Evolutionary conservation across 108 stramenopile genomes (phyloP), one percentile per base, ranked within the genome.

Genomic region (Nitzschia sp.): DNA sequence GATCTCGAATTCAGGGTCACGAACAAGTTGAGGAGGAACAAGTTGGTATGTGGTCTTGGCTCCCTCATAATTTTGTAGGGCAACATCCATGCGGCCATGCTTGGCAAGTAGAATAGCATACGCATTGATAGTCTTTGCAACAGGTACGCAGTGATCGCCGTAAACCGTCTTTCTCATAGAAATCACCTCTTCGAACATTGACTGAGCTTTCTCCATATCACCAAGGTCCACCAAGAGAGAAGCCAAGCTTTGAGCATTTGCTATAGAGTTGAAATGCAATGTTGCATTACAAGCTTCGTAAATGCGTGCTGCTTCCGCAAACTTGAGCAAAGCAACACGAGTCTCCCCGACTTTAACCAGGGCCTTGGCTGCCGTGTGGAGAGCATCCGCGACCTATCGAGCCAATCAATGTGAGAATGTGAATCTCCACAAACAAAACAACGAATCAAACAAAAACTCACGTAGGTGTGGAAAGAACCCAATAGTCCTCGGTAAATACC

Each of bases 91-190:
- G 44, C 81, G 80, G 40, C 86, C 83, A 71, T 93, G 88, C 71
- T 93, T 93, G 12, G 92, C 92, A 46, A 90, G 74, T 41, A 90
- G 79, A 54, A 93, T 88, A 21, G 92, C 92, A 63, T 90, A 93
- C 17, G 87, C 83, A 66, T 93, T 93, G 53, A 93, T 90, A 21
- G 87, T 87, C 53, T 90, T 93, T n/a, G 89, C 89, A 24, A 88
- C 87, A 9, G 75, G 84, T 5, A 88, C 86, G 51, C 82, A 85
- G 44, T 76, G 50, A 34, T 85, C 84, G 20, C 92, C 89, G 50
- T 90, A 86, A 0, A 93, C 86, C 39, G 72, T 75, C 53, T 75
- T 75, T 63, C 87, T 86, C 77, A 85, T 80, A n/a, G 77, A 70
- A 57, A 93, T 90, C 10, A 93, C 87, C 67, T 90, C 89, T 76